Base-by-base conservation (phyloP, 345 rosid species). In the Turritis glabra region DNA sequence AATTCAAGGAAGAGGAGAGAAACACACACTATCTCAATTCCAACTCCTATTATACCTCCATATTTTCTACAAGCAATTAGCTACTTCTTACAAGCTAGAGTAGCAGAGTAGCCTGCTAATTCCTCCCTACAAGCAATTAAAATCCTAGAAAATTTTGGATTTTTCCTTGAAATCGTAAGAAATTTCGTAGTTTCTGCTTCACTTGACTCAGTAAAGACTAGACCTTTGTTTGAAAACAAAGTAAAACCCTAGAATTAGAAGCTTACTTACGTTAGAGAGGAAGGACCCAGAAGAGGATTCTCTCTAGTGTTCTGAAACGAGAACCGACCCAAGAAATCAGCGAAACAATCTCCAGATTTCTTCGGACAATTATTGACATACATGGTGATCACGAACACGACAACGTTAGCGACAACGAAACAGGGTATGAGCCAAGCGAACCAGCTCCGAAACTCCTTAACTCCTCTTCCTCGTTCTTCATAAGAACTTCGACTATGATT, bases 261-360 rank as follows among this genome's bases (percentile, higher is more conserved):
- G 57, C 86, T 82, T 81, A 89, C 96, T 91, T 84, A 91, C 97
- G 98, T 79, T 29, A 73, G 59, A 37, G 97, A 85, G 4, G 98
- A 88, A 79, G 96, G 98, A 69, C 98, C 98, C 8, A 94, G 86
- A 76, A 94, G 97, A 65, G 97, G 98, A 67, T 94, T 94, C 80
- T 94, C 98, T 64, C 85, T 84, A 7, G 88, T 83, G 60, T 84
- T 86, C 87, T 94, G 97, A 75, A 94, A 94, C 23, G 97, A 88
- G 89, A 94, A 85, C 17, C 97, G 77, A 33, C 98, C 98, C 60
- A 94, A 69, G 82, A 87, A 91, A 41, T 80, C 75, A 32, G 92
- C 96, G 47, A 87, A 56, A 72, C 97, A 94, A 38, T 84, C 81
- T 11, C 70, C 83, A 2, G 93, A 86, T 50, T 87, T 91, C 72